phyloP scores from a whole-genome alignment of 345 rosid genomes.

The Lepidium didymum region DNA sequence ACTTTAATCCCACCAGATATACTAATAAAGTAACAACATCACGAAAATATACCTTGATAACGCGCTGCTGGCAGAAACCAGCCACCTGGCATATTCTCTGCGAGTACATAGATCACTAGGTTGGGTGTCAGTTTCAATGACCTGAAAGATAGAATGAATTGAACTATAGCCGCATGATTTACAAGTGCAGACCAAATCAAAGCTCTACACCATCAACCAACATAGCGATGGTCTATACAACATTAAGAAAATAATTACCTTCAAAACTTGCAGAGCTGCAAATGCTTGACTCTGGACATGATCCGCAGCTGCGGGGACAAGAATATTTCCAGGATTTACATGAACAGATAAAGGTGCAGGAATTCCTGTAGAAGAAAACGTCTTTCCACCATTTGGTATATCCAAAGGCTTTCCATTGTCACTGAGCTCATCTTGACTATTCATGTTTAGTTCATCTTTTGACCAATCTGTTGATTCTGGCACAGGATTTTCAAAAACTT shows the following conservation, averaged over 20 bases:
- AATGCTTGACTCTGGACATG: conserved; percentile 87
- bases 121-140: conserved; percentile 69
- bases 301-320: conserved; percentile 77
- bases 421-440: conserved; percentile 29
- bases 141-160: conserved; percentile 37
- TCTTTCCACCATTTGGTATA: conserved; percentile 27
- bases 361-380: conserved; percentile 56
- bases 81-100: conserved; percentile 92
- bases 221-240: neutral
- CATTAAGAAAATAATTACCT: conserved; percentile 41
- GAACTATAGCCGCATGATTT: conserved; percentile 2
- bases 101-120: conserved; percentile 81
- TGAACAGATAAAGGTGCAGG: conserved; percentile 84
- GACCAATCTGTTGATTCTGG: conserved; percentile 32
- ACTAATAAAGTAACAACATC: conserved; percentile 15
- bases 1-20: conserved; percentile 5
- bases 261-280: conserved; percentile 76
- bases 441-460: conserved; percentile 26
- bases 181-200: neutral
- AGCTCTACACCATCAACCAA: conserved; percentile 7
- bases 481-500: conserved; percentile 27
- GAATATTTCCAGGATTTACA: conserved; percentile 66
- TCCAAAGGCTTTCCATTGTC: conserved; percentile 28
- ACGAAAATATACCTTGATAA: conserved; percentile 57
- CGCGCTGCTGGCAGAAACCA: conserved; percentile 73